phyloP scores from a whole-genome alignment of 805 yeast species.

The Myxozyma neotropica region DNA sequence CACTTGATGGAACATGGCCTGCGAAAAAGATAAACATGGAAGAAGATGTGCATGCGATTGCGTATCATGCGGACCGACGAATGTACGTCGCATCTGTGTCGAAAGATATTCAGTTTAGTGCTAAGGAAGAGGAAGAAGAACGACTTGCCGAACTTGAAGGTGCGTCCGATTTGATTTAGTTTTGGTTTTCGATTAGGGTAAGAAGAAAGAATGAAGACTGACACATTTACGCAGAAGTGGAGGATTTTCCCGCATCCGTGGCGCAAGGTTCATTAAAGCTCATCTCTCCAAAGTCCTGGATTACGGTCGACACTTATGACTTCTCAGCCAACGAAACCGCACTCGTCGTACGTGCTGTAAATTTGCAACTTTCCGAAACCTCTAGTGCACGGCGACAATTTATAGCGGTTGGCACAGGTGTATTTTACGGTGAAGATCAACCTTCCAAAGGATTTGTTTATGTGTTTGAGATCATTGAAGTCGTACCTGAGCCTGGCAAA shows the following conservation, averaged over 20 bases:
- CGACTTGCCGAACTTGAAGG: slow-evolving; percentile 55
- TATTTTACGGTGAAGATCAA: slow-evolving; percentile 75
- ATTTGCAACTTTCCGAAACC: slow-evolving; percentile 47
- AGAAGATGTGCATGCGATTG: slow-evolving; percentile 63
- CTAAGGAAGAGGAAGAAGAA: slow-evolving; percentile 74
- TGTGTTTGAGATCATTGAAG: slow-evolving; percentile 72
- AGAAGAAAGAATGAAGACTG: neutral
- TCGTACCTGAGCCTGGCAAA: slow-evolving; percentile 84
- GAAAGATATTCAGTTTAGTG: slow-evolving; percentile 59
- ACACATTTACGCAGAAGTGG: neutral
- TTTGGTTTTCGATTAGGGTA: neutral
- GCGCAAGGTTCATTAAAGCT: slow-evolving; percentile 64
- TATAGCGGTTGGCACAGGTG: slow-evolving; percentile 77
- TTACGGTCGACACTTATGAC: slow-evolving; percentile 60
- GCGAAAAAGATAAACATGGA: slow-evolving; percentile 56
- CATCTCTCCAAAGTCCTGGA: slow-evolving; percentile 75
- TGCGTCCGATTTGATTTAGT: neutral
- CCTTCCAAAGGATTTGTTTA: slow-evolving; percentile 77
- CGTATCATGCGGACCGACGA: slow-evolving; percentile 68
- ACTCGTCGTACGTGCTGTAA: slow-evolving; percentile 57
- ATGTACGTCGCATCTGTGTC: slow-evolving; percentile 66
- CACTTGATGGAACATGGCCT: slow-evolving; percentile 65
- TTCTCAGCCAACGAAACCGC: slow-evolving; percentile 58
- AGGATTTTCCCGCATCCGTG: slow-evolving; percentile 48
- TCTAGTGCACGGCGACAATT: slow-evolving; percentile 57